Evolutionary conservation across 768 basidiomycete species (phyloP), one percentile per base, ranked within the genome.

Genomic region (Xerocomellus dryophilus): DNA sequence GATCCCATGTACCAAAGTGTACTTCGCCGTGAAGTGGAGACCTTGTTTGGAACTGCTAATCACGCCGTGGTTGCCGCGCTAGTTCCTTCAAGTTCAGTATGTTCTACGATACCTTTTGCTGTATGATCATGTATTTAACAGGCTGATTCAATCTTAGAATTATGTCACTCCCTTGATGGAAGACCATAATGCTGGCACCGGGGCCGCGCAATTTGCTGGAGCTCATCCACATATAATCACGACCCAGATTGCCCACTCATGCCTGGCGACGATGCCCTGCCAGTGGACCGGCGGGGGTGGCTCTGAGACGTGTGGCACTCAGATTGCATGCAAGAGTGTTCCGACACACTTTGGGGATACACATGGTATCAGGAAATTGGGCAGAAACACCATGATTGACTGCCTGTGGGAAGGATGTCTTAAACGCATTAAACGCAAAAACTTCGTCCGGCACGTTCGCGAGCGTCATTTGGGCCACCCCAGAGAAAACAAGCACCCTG

Each of bases 371-470:
- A 41, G 7, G 31, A 0, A 5, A 3, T 31, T n/a, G 35, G 8
- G 1, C 1, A 1, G 0, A 34, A 12, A 2, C 5, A 2, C 17
- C 17, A 7, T 4, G 20, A 4, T 42, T 5, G 0, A 1, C 0
- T 59, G 58, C 8, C 0, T 1, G 0, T 59, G 58, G 58, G 0
- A 7, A 0, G 43, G 27, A 1, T 56, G 52, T 21, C 2, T 0
- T 2, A n/a, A 12, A n/a, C 0, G 0, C 1, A 0, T 12, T 12
- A 4, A 0, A 4, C 32, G 21, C 7, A 51, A 60, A 15, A 51
- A 47, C 15, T 41, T 56, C 14, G 10, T 1, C 3, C 58, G 59
- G 0, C 59, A 60, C 4, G 4, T 48, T 2, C 3, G 7, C 0
- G 59, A 56, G 1, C 0, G 1, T 0, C 59, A 60, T 5, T 9